Evolutionary conservation across 768 basidiomycete genomes (phyloP).

Genomic region (Boletus coccyginus): DNA sequence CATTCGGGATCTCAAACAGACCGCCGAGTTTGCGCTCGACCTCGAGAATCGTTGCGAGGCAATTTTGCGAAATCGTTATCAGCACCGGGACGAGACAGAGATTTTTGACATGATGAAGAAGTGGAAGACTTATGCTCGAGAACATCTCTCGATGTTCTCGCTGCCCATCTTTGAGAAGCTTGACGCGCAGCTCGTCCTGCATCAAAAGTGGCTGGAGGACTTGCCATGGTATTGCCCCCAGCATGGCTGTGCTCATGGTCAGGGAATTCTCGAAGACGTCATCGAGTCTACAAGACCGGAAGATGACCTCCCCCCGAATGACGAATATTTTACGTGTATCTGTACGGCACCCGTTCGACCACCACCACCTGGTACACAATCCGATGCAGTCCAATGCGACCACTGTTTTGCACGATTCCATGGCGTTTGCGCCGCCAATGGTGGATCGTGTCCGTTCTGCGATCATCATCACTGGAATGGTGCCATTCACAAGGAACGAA

Average conservation of each 20-base stretch:
- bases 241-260: slow-evolving; percentile 62
- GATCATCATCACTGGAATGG: slow-evolving; percentile 93
- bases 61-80: slow-evolving; percentile 64
- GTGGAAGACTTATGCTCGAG: slow-evolving; percentile 71
- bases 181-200: slow-evolving; percentile 61
- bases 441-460: slow-evolving; percentile 91
- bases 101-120: slow-evolving; percentile 69
- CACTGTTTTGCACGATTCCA: slow-evolving; percentile 88
- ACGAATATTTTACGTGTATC: slow-evolving; percentile 85
- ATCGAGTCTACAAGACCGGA: slow-evolving; percentile 70
- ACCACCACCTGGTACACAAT: slow-evolving; percentile 67
- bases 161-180: slow-evolving; percentile 73
- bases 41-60: slow-evolving; percentile 74
- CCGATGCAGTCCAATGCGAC: slow-evolving; percentile 88
- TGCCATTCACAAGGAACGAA: slow-evolving; percentile 75
- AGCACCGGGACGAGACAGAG: slow-evolving; percentile 53
- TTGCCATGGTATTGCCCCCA: slow-evolving; percentile 78
- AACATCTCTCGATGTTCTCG: slow-evolving; percentile 70
- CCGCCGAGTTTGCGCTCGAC: slow-evolving; percentile 74
- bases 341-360: slow-evolving; percentile 75
- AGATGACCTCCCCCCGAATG: slow-evolving; percentile 74
- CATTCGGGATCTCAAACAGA: slow-evolving; percentile 62
- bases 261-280: slow-evolving; percentile 70
- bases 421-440: slow-evolving; percentile 78
- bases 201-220: slow-evolving; percentile 69